Base-by-base conservation (phyloP, 2,329 filamentous ascomycete species). In the Alternaria infectoria region DNA sequence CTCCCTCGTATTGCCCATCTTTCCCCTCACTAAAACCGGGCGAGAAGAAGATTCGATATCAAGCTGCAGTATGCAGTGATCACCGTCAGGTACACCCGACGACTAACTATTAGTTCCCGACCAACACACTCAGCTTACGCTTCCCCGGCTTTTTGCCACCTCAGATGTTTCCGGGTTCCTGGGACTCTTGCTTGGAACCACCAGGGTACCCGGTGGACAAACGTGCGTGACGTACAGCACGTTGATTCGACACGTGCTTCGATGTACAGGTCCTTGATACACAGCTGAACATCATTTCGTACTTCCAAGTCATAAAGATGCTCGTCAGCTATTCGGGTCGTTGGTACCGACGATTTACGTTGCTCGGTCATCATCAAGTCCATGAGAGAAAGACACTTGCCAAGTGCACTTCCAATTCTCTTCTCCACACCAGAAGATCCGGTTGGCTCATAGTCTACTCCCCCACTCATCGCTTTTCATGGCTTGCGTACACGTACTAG, bases 161-260 rank as follows among this genome's bases (percentile, higher is more conserved):
- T 17, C 25, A 52, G 26, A 13, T 9, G 21, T 21, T 26, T 40
- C 40, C 44, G 23, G 56, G 28, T n/a, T 57, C 49, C 49, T 25
- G 30, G 30, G 28, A 52, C 21, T 23, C 19, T 7, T 40, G 26
- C 25, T 56, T 44, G 54, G 30, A 26, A 50, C 49, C 28, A 51
- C 28, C 17, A 23, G 17, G 12, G 26, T 32, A 51, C 49, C 12
- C 5, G n/a, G 8, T 12, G 15, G 17, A 36, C 17, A 36, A 36
- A 32, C 59, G 60, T 54, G 61, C 54, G 46, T 43, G 50, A 65
- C 59, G 49, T 61, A 51, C 32, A 65, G 64, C 56, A 51, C 62
- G 56, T 65, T 58, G 28, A 19, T 64, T 17, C 26, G 17, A n/a
- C 36, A 54, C 54, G 5, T 21, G 30, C 59, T 57, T 55, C 56